Base-by-base conservation (phyloP, 495 filamentous ascomycete genomes). In the Aspergillus bridgeri region DNA sequence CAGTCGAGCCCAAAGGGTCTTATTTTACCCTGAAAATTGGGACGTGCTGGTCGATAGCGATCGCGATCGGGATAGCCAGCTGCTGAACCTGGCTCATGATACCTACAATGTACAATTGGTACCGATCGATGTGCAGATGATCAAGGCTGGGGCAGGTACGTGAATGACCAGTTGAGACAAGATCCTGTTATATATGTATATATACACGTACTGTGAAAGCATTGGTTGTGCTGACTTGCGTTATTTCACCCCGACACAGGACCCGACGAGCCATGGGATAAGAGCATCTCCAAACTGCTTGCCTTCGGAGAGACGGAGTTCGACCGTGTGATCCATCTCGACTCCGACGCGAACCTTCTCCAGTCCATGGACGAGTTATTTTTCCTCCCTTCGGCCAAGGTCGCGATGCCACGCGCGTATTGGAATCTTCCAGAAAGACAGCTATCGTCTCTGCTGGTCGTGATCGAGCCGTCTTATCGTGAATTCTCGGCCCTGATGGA, bases 291-390 rank as follows among this genome's bases (percentile, higher is more conserved):
- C 47, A 90, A 91, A 60, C 76, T 91, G 18, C 80, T 87, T 38
- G 85, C 85, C 6, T 92, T 91, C 61, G 86, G 84, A 55, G 81
- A 86, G 56, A 84, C 83, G 5, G 75, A 86, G 58, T 92, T 89
- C 62, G 70, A 77, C 3, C 86, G 89, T 1, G 73, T 92, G 7
- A 70, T 91, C 19, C 76, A 83, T 51, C 78, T 92, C 53, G 89
- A 92, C 67, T 85, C 86, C 17, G 88, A 90, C 58, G 76, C 82
- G 19, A 84, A 79, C 20, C 63, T 92, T 7, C 73, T 90, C 21
- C 73, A 84, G 45, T 73, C 74, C 43, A 80, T 92, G 74, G 89
- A 92, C 68, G 87, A 91, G 58, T 76, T 92, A 3, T 91, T 92
- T 74, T 77, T 86, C 56, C 75, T 89, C n/a, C 89, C 87, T 0